Base-by-base conservation (phyloP, 495 filamentous ascomycete genomes). In the Apodospora peruviana region DNA sequence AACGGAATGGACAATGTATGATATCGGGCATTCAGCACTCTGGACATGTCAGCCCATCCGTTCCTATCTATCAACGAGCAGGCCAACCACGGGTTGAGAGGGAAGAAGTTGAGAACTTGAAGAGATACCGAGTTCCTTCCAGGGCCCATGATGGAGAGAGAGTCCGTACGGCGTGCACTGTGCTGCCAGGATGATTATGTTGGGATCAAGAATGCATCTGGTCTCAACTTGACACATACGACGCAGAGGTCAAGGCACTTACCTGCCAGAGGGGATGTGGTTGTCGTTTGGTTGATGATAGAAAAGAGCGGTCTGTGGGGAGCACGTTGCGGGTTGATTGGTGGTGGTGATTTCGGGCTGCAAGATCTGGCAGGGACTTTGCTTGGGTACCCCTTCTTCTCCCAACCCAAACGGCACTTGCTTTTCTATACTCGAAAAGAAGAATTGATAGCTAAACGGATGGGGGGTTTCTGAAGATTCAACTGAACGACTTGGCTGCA, bases 301-400 rank as follows among this genome's bases (percentile, higher is more conserved):
- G 2, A 18, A 40, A 21, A 17, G 20, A 49, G 49, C 27, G 46
- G 54, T 48, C 50, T 54, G 58, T 49, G 44, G 52, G 45, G 57
- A 55, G 59, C 64, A 67, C 64, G 64, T 67, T 67, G 35, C 40
- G 14, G 57, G 34, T 53, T 67, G 64, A 64, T 64, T 67, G 64
- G 64, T 35, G 53, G 47, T 58, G 44, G 43, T 10, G 35, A 23
- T 43, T 38, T 47, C 39, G 48, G 55, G 51, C 50, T 41, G 48
- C 51, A 35, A 52, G 48, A 40, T 17, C 35, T 40, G 51, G 57
- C 51, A 60, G 50, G 42, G 39, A 52, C n/a, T 25, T 40, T 16
- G 17, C 22, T 24, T 25, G 48, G 49, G 44, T 32, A 43, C 40
- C 39, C 29, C 39, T 23, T 19, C 34, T 17, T 48, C 14, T 17